These are phyloP conservation scores for Xenoacremonium recifei DNA, from an alignment of 2,329 filamentous ascomycete genomes.

Conservation along the genomic window DNA sequence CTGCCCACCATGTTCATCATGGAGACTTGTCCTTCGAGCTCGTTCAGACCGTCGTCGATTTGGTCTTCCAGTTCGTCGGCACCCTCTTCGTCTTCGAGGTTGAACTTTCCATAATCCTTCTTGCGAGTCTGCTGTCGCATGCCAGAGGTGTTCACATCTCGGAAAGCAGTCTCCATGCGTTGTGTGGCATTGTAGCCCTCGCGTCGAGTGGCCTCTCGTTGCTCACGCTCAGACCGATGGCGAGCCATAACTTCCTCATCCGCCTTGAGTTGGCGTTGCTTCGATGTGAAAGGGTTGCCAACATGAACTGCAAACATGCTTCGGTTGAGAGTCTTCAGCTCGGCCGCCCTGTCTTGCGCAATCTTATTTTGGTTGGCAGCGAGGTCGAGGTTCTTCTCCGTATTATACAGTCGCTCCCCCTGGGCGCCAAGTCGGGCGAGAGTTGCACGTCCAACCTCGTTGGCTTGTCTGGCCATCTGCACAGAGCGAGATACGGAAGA, in stretches of 20 bases:
- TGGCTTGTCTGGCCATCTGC: constrained; percentile 43
- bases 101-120: constrained; percentile 61
- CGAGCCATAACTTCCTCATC: constrained; percentile 70
- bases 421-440: constrained; percentile 74
- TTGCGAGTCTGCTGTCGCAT: constrained; percentile 32
- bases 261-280: constrained; percentile 59
- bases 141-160: constrained; percentile 34
- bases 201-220: constrained; percentile 60
- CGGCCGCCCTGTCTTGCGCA: constrained; percentile 76
- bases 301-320: constrained; percentile 90
- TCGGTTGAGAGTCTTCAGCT: constrained; percentile 81
- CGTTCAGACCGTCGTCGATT: constrained; percentile 60
- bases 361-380: constrained; percentile 73
- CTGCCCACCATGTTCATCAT: constrained; percentile 71
- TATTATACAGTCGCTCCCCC: constrained; percentile 77
- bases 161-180: constrained; percentile 53
- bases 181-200: constrained; percentile 51
- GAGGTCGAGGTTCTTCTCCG: constrained; percentile 78
- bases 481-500: constrained; percentile 38
- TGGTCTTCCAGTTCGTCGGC: constrained; percentile 44
- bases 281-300: constrained; percentile 73
- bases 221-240: constrained; percentile 63
- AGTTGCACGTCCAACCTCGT: constrained; percentile 64
- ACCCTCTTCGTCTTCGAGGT: constrained; percentile 70
- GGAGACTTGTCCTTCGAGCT: constrained; percentile 68